phyloP scores from a whole-genome alignment of 768 basidiomycete species.

The Russula brevipes region DNA sequence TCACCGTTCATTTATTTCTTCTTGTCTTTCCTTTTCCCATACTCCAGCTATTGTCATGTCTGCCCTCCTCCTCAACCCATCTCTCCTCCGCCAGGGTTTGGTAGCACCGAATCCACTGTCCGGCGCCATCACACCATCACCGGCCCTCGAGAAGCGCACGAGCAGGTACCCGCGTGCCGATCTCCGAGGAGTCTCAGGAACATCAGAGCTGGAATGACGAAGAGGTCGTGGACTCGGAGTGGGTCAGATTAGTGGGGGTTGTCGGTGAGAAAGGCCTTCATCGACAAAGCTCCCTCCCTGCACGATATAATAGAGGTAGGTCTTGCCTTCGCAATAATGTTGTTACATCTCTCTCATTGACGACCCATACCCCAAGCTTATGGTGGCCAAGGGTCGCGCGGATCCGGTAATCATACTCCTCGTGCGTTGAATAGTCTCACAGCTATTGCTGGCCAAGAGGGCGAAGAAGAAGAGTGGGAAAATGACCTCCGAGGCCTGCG shows the following conservation, averaged over 20 bases:
- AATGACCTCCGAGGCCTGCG: slow-evolving; percentile 52
- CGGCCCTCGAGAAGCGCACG: slow-evolving; percentile 22
- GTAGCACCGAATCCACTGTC: slow-evolving; percentile 11
- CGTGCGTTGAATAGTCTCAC: slow-evolving; percentile 77
- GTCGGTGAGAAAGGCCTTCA: slow-evolving; percentile 26
- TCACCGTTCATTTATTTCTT: background rate
- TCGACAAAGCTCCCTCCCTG: slow-evolving; percentile 24
- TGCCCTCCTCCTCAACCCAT: slow-evolving; percentile 17
- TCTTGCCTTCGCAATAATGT: background rate
- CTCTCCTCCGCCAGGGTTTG: slow-evolving; percentile 22
- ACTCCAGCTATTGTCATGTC: slow-evolving; percentile 14
- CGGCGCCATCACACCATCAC: slow-evolving; percentile 27
- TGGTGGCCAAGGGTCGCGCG: slow-evolving; percentile 26
- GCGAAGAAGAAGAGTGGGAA: slow-evolving; percentile 87
- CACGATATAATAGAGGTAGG: slow-evolving; percentile 25
- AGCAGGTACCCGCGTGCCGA: slow-evolving; percentile 17
- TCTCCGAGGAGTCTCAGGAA: slow-evolving; percentile 25
- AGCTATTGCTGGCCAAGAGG: slow-evolving; percentile 81
- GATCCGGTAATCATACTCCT: slow-evolving; percentile 59
- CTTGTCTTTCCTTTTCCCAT: slow-evolving; percentile 1
- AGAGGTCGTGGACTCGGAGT: slow-evolving; percentile 20
- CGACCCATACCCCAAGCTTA: slow-evolving; percentile 17
- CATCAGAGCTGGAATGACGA: slow-evolving; percentile 24
- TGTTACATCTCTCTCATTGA: slow-evolving; percentile 1
- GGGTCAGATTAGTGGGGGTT: slow-evolving; percentile 16